Base-by-base conservation (phyloP, 768 basidiomycete genomes). In the Leccinum subtestaceum region DNA sequence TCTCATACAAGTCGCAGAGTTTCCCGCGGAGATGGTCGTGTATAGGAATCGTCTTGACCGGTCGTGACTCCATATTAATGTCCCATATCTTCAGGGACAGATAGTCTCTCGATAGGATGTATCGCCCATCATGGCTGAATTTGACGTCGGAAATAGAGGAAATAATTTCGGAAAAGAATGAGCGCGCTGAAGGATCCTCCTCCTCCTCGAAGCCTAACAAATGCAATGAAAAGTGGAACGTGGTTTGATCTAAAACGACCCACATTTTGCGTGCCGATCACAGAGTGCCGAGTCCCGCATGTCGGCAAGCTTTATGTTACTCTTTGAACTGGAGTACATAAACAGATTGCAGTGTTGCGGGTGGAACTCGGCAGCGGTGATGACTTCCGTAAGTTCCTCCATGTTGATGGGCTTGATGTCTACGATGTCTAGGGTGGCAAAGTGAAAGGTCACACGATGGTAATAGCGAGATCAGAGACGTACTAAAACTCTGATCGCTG, bases 321-420 rank as follows among this genome's bases (percentile, higher is more conserved):
- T 96, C 77, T 98, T 98, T 59, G 97, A 98, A 77, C 93, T 95
- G 62, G 96, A 98, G 75, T 98, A 99, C 95, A 98, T 97, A 80
- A 99, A 98, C 53, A 93, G 80, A 75, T 98, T 98, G 86, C 97
- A 98, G 63, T 96, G 92, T 55, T 86, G 83, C 32, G 97, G 97
- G 72, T 98, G 97, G 76, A 99, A 98, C 76, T 99, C 97, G 51
- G 97, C 94, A 11, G 96, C 93, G n/a, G 97, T 99, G 75, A 99
- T 98, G 72, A 99, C 97, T 74, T 99, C 97, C 15, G 97, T 98
- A 56, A 99, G 81, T 74, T 99, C 97, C 72, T 99, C 97, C 97
- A 99, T 99, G 76, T 99, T 99, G 68, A 93, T 87, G 2, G 97
- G 97, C 73, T 99, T 99, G 84, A 99, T 98, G 75, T 99, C 97